Conservation (phyloP, 2,329 filamentous ascomycete genomes). For the Penicillium paneum region DNA sequence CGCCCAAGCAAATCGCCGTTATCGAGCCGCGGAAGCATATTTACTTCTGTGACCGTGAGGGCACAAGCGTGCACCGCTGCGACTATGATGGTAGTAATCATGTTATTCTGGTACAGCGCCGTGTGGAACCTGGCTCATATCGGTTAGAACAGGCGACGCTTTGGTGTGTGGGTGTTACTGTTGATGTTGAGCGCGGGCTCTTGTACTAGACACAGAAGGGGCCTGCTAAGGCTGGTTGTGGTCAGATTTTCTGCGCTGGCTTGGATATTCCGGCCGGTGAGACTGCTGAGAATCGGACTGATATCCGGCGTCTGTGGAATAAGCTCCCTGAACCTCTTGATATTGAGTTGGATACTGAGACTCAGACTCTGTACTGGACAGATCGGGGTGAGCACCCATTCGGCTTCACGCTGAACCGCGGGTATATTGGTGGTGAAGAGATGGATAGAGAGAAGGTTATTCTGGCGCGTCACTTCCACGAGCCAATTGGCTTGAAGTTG, state of each 20-base stretch:
- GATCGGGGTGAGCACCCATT: constrained; percentile 57
- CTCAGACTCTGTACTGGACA: constrained; percentile 56
- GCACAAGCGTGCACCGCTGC: constrained; percentile 36
- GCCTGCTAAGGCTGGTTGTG: constrained; percentile 48
- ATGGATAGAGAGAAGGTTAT: constrained; percentile 18
- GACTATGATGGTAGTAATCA: constrained; percentile 36
- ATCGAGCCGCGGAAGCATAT: constrained; percentile 29
- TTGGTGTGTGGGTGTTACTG: constrained; percentile 58
- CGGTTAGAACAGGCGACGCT: constrained; percentile 32
- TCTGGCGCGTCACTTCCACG: constrained; percentile 40
- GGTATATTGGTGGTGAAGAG: constrained; percentile 14
- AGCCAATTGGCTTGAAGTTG: constrained; percentile 32
- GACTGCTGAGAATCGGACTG: constrained; percentile 36
- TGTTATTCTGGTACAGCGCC: constrained; percentile 41
- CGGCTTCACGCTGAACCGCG: constrained; percentile 54
- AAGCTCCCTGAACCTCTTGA: constrained; percentile 57
- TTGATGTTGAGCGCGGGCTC: constrained; percentile 43
- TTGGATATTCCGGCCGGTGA: constrained; percentile 40
- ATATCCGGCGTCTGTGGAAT: constrained; percentile 46
- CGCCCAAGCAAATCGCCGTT: constrained; percentile 45
- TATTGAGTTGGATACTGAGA: constrained; percentile 51
- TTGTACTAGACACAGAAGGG: constrained; percentile 64
- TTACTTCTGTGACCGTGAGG: constrained; percentile 48
- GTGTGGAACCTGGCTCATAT: constrained; percentile 9
- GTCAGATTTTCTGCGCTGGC: constrained; percentile 53